Conservation (phyloP, 2,329 filamentous ascomycete genomes). For the Pseudocercospora pini-densiflorae region DNA sequence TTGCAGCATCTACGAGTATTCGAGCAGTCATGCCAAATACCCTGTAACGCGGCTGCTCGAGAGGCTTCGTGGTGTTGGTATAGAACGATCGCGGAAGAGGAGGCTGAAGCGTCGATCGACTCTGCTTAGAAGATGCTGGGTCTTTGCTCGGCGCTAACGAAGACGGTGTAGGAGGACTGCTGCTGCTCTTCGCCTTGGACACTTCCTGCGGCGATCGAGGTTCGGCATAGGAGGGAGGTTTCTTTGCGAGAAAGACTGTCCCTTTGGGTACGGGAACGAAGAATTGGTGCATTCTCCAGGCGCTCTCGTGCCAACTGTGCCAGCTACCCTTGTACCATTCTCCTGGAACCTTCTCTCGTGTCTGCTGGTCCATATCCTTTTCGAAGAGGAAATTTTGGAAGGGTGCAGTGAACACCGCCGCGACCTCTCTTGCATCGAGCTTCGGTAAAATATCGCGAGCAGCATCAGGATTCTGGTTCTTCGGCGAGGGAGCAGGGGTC, state of each 20-base stretch:
- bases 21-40: conserved; percentile 96
- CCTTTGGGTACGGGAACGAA: conserved; percentile 79
- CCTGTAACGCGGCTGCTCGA: conserved; percentile 60
- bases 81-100: conserved; percentile 37
- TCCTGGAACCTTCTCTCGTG: conserved; percentile 46
- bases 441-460: conserved; percentile 61
- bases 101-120: conserved; percentile 31
- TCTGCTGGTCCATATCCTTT: conserved; percentile 57
- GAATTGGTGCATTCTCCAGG: conserved; percentile 93
- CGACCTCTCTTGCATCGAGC: conserved; percentile 87
- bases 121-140: conserved; percentile 17
- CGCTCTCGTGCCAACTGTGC: conserved; percentile 75
- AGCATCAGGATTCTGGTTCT: conserved; percentile 65
- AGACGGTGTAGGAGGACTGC: neutral
- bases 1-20: conserved; percentile 85
- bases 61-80: conserved; percentile 31
- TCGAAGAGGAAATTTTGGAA: conserved; percentile 79
- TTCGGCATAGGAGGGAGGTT: conserved; percentile 28
- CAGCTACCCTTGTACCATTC: conserved; percentile 87
- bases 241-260: conserved; percentile 55
- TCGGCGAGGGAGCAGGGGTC: conserved; percentile 47
- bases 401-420: conserved; percentile 88
- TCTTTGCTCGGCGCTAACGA: conserved; percentile 12
- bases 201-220: conserved; percentile 24
- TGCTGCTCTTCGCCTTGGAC: conserved; percentile 9